Conservation (phyloP, 257 asterid genomes). For the Solanum chilense region DNA sequence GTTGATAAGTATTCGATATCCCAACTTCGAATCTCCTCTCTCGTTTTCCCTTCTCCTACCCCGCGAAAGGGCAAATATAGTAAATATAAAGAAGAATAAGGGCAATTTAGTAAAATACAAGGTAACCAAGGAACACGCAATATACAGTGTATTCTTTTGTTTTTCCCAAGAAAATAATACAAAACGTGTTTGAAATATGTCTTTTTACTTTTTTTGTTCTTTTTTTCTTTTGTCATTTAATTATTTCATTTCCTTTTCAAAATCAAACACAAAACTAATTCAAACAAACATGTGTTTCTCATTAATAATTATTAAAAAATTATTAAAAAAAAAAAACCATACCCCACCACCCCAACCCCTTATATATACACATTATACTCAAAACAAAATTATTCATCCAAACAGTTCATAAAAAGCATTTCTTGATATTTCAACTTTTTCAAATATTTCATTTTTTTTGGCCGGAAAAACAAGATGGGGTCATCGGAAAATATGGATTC, state of each 20-base stretch:
- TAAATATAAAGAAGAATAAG: neutral
- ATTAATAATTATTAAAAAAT: neutral
- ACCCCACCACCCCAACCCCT: neutral
- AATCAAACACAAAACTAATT: neutral
- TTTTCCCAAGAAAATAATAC: neutral
- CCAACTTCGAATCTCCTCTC: neutral
- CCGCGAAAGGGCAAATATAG: neutral
- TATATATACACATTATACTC: neutral
- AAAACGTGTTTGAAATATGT: neutral
- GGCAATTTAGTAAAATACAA: neutral
- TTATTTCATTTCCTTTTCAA: neutral
- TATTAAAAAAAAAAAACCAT: rapidly evolving
- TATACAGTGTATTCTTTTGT: neutral
- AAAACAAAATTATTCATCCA: neutral
- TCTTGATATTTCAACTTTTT: neutral
- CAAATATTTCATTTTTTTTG: neutral
- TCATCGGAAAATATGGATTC: slow-evolving; percentile 12
- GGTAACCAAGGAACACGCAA: neutral
- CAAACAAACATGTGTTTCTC: neutral
- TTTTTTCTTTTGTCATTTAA: neutral
- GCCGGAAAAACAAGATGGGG: neutral
- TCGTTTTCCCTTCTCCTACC: rapidly evolving
- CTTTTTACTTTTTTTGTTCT: neutral
- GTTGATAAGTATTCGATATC: too few relatives aligned
- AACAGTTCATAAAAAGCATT: neutral